Conservation (phyloP, 2,329 filamentous ascomycete species). For the Fusarium sp. region DNA sequence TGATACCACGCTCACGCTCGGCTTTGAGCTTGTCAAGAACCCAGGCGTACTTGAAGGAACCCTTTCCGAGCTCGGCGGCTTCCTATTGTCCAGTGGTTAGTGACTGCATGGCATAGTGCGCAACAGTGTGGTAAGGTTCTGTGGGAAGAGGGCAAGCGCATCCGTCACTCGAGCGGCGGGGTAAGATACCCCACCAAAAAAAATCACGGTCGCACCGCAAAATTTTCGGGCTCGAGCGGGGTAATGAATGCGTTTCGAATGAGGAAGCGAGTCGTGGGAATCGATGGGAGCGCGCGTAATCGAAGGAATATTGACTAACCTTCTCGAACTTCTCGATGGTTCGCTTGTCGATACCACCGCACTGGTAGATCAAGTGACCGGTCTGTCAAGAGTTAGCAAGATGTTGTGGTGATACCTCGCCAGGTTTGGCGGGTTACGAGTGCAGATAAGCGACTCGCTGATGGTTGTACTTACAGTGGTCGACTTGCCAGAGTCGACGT, state of each 20-base stretch:
- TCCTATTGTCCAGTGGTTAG: conserved; percentile 69
- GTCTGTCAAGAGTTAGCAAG: conserved; percentile 60
- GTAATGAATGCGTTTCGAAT: conserved; percentile 10
- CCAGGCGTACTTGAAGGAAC: conserved; percentile 99
- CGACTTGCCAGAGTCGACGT: conserved; percentile 99
- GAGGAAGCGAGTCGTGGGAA: conserved; percentile 23
- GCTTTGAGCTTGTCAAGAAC: conserved; percentile 99
- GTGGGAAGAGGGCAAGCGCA: conserved; percentile 21
- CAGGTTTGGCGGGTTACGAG: conserved; percentile 23
- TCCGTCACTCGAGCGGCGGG: conserved; percentile 38
- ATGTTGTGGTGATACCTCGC: conserved; percentile 12
- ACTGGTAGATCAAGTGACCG: conserved; percentile 99
- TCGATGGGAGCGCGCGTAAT: conserved; percentile 34
- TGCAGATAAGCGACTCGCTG: conserved; percentile 31
- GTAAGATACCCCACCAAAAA: conserved; percentile 37
- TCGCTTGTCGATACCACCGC: conserved; percentile 99
- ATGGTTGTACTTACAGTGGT: conserved; percentile 80
- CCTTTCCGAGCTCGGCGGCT: conserved; percentile 99
- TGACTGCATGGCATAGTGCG: conserved; percentile 20
- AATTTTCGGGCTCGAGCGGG: conserved; percentile 35
- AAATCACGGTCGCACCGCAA: conserved; percentile 31
- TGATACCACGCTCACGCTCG: conserved; percentile 99
- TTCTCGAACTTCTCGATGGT: conserved; percentile 99
- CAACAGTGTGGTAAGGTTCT: conserved; percentile 10
- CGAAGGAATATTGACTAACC: conserved; percentile 67